Base-by-base conservation (phyloP, 495 filamentous ascomycete species). In the Xylaria grammica region DNA sequence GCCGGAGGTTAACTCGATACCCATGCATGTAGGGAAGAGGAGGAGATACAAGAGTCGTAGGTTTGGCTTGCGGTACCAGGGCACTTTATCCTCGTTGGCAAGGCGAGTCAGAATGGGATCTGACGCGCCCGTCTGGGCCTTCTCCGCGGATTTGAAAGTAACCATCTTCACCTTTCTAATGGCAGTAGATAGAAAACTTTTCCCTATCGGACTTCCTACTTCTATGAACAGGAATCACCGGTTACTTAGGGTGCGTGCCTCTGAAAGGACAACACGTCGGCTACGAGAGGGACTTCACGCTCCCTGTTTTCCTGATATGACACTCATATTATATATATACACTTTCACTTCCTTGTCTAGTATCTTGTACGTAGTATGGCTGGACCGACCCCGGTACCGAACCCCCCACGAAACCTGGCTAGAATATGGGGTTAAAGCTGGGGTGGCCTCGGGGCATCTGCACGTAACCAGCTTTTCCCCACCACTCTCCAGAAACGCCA, bases 1-100 rank as follows among this genome's bases (percentile, higher is more conserved):
- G 4, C 87, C 86, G 19, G 86, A 89, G 0, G 87, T 90, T 77
- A 87, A 85, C 71, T 89, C 87, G 50, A 88, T 84, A 4, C 88
- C 89, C 73, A 90, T 83, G 58, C 80, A 85, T 0, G 86, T 83
- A 4, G 87, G 87, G 65, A 89, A 81, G 66, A 91, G 77, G 36
- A 89, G 67, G n/a, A 87, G 69, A 68, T 91, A 91, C 36, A 91
- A 76, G 42, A 68, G 62, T 60, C 87, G 78, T 34, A 91, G 76
- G 72, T 91, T 89, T 0, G 78, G 81, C 71, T 90, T 90, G 64
- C 79, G 79, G 72, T 86, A 89, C 88, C 87, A 87, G 60, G 72
- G 72, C 1, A 82, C 74, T 26, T 72, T 83, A 68, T 86, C 84
- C 62, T 81, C 79, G 34, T 80, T 70, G 11, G 78, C 79, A 29